Evolutionary conservation across 768 basidiomycete genomes (phyloP).

Genomic region (Trametes coccinea): DNA sequence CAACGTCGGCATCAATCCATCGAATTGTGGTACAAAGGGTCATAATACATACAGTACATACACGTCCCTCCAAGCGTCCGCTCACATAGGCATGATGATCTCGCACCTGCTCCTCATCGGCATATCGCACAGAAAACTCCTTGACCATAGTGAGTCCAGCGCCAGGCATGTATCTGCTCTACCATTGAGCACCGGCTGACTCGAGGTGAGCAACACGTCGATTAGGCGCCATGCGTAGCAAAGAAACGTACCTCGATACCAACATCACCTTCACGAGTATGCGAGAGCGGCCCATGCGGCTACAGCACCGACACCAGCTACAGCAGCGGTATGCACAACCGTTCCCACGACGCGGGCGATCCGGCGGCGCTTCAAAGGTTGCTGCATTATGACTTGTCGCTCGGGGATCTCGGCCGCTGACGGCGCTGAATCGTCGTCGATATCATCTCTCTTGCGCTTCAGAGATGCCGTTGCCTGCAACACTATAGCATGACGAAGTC

Average conservation of each 20-base stretch:
- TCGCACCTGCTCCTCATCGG: too few relatives aligned
- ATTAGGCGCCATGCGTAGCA: neutral
- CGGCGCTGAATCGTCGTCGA: neutral
- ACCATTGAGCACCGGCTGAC: too few relatives aligned
- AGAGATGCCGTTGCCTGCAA: conserved; percentile 37
- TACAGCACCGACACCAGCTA: conserved; percentile 65
- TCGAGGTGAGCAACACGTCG: too few relatives aligned
- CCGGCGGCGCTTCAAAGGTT: conserved; percentile 36
- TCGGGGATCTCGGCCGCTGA: neutral
- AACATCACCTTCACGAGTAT: conserved; percentile 44
- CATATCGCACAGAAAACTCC: too few relatives aligned
- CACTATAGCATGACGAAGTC: neutral
- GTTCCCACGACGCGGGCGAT: conserved; percentile 44
- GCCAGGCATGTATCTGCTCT: too few relatives aligned
- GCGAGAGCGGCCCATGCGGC: conserved; percentile 76
- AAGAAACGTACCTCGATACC: neutral
- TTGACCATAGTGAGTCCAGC: too few relatives aligned
- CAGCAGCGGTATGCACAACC: conserved; percentile 59
- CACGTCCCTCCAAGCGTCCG: too few relatives aligned
- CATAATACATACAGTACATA: too few relatives aligned
- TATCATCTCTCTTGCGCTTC: conserved; percentile 63
- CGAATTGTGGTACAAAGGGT: too few relatives aligned
- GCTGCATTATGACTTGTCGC: conserved; percentile 13
- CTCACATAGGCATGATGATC: too few relatives aligned
- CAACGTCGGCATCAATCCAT: too few relatives aligned